phyloP scores from a whole-genome alignment of 2,329 filamentous ascomycete genomes.

The Colletotrichum sp. region DNA sequence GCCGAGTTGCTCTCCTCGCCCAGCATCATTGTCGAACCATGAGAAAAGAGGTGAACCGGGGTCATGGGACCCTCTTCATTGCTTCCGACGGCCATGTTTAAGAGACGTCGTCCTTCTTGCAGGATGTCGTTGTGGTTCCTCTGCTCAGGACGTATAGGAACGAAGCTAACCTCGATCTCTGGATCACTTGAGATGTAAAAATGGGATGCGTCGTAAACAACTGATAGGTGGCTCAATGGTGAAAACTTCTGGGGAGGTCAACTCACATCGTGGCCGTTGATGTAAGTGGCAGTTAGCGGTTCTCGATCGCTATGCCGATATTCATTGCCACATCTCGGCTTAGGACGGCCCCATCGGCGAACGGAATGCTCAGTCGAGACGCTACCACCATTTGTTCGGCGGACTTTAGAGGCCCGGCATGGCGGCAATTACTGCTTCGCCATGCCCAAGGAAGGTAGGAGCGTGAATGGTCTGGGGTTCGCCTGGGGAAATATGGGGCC shows the following conservation, averaged over 20 bases:
- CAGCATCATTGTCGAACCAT: conserved; percentile 76
- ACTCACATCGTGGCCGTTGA: neutral
- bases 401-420: neutral
- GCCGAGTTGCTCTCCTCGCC: conserved; percentile 67
- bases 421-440: neutral
- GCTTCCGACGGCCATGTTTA: conserved; percentile 4
- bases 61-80: conserved; percentile 31
- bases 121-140: neutral
- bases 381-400: neutral
- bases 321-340: neutral
- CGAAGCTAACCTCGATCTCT: neutral
- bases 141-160: neutral
- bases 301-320: neutral
- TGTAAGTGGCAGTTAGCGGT: neutral
- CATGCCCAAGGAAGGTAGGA: neutral
- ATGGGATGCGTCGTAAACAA: neutral
- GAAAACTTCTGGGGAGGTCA: neutral
- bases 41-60: conserved; percentile 70
- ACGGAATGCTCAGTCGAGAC: neutral
- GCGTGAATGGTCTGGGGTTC: neutral
- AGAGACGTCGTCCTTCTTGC: neutral
- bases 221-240: neutral
- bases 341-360: conserved; percentile 4
- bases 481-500: conserved; percentile 1
- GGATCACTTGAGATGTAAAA: no score